These are phyloP conservation scores for Martiniozyma abietophila DNA, from an alignment of 805 yeast species.

Conservation along the genomic window DNA sequence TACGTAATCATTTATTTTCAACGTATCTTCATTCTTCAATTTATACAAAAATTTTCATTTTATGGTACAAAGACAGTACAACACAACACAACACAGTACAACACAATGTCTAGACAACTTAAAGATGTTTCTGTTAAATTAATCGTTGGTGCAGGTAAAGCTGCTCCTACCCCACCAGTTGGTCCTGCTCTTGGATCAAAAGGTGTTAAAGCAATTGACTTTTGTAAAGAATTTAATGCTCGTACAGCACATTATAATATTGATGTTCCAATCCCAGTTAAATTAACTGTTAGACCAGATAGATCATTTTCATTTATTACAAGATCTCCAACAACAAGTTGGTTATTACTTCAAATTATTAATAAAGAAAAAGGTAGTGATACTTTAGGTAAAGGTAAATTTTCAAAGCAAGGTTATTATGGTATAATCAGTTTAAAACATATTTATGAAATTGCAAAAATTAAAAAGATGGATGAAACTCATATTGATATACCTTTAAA, in stretches of 20 bases:
- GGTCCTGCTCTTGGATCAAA: constrained; percentile 98
- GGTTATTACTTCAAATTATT: constrained; percentile 74
- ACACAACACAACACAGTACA: background rate
- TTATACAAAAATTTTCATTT: background rate
- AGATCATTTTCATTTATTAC: constrained; percentile 78
- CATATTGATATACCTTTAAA: constrained; percentile 64
- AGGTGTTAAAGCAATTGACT: constrained; percentile 97
- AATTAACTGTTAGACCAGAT: constrained; percentile 84
- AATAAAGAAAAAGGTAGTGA: constrained; percentile 73
- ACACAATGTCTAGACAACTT: constrained; percentile 17
- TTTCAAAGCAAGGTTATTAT: constrained; percentile 24
- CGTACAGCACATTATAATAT: constrained; percentile 82
- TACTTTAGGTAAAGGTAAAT: constrained; percentile 56
- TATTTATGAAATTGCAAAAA: constrained; percentile 87
- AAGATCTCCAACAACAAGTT: constrained; percentile 88
- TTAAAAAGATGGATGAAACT: constrained; percentile 78
- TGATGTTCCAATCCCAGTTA: constrained; percentile 84
- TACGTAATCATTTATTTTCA: no score
- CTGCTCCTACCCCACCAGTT: constrained; percentile 98
- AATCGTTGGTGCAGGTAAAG: constrained; percentile 94
- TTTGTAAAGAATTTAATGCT: constrained; percentile 97
- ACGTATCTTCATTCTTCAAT: background rate
- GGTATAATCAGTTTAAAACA: constrained; percentile 65
- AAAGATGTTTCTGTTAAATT: constrained; percentile 73
- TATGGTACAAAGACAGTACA: background rate